Evolutionary conservation across 495 filamentous ascomycete genomes (phyloP).

Genomic region (Aspergillus leporis): DNA sequence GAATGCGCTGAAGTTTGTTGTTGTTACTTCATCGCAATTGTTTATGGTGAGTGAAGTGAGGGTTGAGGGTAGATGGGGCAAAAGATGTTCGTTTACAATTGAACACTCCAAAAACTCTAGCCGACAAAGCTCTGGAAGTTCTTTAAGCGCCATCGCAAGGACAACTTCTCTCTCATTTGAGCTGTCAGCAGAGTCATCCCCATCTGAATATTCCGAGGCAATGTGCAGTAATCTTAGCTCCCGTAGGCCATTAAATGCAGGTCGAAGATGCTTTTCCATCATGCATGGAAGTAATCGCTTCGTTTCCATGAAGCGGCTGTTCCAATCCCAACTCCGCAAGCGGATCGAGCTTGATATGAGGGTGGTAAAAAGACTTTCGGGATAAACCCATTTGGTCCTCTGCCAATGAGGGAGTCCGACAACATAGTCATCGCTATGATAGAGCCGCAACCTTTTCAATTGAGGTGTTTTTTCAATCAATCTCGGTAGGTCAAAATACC

Average conservation of each 20-base stretch:
- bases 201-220: slow-evolving; percentile 37
- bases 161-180: slow-evolving; percentile 39
- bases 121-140: slow-evolving; percentile 59
- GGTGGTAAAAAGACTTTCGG: slow-evolving; percentile 56
- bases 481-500: slow-evolving; percentile 47
- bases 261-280: slow-evolving; percentile 52
- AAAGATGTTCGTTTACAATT: slow-evolving; percentile 57
- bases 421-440: slow-evolving; percentile 39
- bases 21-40: slow-evolving; percentile 70
- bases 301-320: slow-evolving; percentile 58
- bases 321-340: slow-evolving; percentile 79
- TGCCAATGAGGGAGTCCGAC: slow-evolving; percentile 31
- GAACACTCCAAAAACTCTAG: slow-evolving; percentile 69
- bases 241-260: slow-evolving; percentile 58
- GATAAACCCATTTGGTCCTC: slow-evolving; percentile 62
- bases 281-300: slow-evolving; percentile 52
- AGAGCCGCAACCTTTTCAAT: slow-evolving; percentile 41
- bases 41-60: slow-evolving; percentile 67
- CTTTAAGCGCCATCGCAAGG: slow-evolving; percentile 57
- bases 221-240: slow-evolving; percentile 67
- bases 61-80: slow-evolving; percentile 61
- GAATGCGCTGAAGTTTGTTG: slow-evolving; percentile 57
- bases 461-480: slow-evolving; percentile 46
- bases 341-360: slow-evolving; percentile 45
- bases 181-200: slow-evolving; percentile 16